Evolutionary conservation across 371 early-diverging fungal genomes (phyloP), one percentile per base, ranked within the genome.

Genomic region (Funneliformis caledonium): DNA sequence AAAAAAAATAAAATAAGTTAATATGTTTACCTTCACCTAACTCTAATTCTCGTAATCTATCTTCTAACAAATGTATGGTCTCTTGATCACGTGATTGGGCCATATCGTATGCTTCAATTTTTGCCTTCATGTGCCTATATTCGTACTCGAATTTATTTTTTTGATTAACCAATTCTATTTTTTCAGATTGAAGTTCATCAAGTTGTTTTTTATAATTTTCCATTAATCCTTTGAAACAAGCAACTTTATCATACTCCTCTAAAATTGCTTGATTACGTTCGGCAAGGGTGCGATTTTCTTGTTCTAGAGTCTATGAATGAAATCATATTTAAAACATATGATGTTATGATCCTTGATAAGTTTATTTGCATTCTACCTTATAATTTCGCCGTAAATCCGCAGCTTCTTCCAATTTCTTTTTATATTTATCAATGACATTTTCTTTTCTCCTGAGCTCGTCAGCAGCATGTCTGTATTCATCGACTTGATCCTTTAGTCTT

Each of bases 381-480:
- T 94, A 86, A 84, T 95, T 93, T 65, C 91, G 91, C 60, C 93
- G 89, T 50, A 94, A 72, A 77, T 97, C 96, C 0, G 90, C 91
- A 48, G 88, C 90, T 67, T 97, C 97, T 78, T 97, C 98, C 7
- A 97, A 88, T 81, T 95, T 94, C 86, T 95, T 95, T 84, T 96
- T 96, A 88, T 96, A 98, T 84, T 97, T 97, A 81, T 97, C 98
- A 81, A 96, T 90, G 47, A 95, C 93, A 65, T 96, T 96, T 85
- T 97, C 97, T 5, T 94, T 91, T 85, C 95, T 96, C 87, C 94
- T 94, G 19, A 97, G 89, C 77, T 93, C 93, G 80, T 97, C 98
- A 11, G 94, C 94, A 0, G 93, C 89, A 82, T 96, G 96, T 47
- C 93, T 89, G 82, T 96, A 92, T 84, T 97, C 98, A 69, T 97